These are phyloP conservation scores for Ceratobasidium sp. DNA, from an alignment of 1,284 basidiomycete genomes.

Conservation along the genomic window DNA sequence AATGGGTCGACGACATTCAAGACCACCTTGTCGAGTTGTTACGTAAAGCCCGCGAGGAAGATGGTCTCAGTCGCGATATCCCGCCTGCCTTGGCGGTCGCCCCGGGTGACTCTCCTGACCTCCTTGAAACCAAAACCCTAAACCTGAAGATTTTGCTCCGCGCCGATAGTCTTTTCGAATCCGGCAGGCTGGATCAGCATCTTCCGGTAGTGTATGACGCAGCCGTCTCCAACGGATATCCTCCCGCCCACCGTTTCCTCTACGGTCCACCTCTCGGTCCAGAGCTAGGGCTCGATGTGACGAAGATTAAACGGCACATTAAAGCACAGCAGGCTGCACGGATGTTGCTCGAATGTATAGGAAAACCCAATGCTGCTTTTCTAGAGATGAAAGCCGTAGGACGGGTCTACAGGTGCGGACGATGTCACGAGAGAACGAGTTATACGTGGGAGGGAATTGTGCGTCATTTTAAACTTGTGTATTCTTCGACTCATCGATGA, in stretches of 20 bases:
- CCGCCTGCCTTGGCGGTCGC: not conserved
- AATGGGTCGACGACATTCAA: conserved; percentile 13
- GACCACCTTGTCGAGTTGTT: not conserved
- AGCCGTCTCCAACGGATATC: not conserved
- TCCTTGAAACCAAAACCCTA: not conserved
- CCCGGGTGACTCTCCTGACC: not conserved
- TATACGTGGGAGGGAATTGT: conserved; percentile 26
- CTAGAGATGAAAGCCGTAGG: conserved; percentile 13
- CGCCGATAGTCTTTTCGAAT: conserved; percentile 24
- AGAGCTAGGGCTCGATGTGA: not conserved
- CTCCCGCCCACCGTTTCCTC: not conserved
- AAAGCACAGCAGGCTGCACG: conserved; percentile 4
- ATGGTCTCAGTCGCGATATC: not conserved
- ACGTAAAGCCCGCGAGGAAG: not conserved
- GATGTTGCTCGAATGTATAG: not conserved
- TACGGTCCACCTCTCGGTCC: not conserved
- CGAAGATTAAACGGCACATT: not conserved
- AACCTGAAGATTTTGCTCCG: conserved; percentile 15
- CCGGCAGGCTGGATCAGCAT: not conserved
- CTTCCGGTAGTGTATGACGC: not conserved
- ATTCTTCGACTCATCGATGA: too few species aligned
- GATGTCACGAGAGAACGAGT: not conserved
- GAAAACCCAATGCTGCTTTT: conserved; percentile 22
- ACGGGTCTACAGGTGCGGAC: conserved; percentile 4
- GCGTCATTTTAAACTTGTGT: not conserved